phyloP scores from a whole-genome alignment of 2,329 filamentous ascomycete species.

The Paecilomyces variotii region DNA sequence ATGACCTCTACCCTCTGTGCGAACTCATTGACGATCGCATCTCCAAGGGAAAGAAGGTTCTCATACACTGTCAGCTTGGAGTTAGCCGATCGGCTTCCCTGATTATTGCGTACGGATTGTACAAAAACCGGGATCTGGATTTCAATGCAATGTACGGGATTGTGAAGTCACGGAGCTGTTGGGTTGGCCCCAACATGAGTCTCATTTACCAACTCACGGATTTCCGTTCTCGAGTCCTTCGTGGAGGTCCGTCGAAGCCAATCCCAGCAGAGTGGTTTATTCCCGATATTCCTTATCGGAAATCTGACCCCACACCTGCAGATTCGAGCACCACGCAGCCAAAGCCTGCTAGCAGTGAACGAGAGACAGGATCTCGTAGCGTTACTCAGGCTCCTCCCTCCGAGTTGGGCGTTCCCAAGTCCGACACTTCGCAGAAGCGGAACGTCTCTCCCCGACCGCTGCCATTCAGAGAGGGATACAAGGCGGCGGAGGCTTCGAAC shows the following conservation, averaged over 20 bases:
- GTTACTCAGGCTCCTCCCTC: neutral
- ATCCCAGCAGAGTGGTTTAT: constrained; percentile 30
- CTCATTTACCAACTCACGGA: constrained; percentile 61
- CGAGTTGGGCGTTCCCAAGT: neutral
- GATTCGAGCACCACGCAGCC: neutral
- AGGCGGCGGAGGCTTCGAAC: constrained; percentile 10
- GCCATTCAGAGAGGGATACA: constrained; percentile 30
- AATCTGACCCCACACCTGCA: constrained; percentile 1
- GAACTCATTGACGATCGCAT: constrained; percentile 55
- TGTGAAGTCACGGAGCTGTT: constrained; percentile 56
- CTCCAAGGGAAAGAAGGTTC: constrained; percentile 49
- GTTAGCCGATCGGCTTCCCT: constrained; percentile 59
- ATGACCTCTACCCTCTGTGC: constrained; percentile 52
- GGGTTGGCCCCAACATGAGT: constrained; percentile 63
- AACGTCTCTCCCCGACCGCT: constrained; percentile 29
- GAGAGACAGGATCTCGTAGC: neutral
- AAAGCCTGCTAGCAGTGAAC: neutral
- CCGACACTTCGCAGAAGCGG: constrained; percentile 15
- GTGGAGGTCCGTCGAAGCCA: constrained; percentile 22
- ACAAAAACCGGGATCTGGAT: constrained; percentile 53
- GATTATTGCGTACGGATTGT: constrained; percentile 58
- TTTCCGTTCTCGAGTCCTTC: constrained; percentile 42
- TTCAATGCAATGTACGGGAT: constrained; percentile 59
- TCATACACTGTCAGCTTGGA: constrained; percentile 58
- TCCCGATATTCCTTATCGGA: constrained; percentile 15